Conservation (phyloP, 2,329 filamentous ascomycete genomes). For the Botrytis pseudocinerea region DNA sequence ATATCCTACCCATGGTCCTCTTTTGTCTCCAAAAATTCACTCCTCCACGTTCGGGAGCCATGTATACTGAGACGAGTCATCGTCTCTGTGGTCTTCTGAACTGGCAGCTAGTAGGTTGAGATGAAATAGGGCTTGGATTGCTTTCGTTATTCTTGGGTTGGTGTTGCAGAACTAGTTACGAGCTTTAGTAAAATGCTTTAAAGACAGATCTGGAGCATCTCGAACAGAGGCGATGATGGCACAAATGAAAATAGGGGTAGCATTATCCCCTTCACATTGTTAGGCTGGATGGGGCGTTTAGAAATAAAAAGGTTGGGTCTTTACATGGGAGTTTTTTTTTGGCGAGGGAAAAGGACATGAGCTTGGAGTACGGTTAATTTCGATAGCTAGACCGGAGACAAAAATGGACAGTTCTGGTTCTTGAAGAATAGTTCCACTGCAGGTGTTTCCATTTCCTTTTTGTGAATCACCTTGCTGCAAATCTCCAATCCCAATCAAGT, state of each 20-base stretch:
- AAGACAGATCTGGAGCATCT: not conserved
- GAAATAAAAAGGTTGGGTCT: not conserved
- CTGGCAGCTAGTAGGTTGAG: constrained; percentile 13
- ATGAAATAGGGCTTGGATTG: not conserved
- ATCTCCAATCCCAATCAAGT: not conserved
- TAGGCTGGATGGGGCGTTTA: not conserved
- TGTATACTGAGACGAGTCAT: constrained; percentile 13
- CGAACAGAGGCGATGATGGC: not conserved
- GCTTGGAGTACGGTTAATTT: too few species aligned
- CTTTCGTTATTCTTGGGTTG: not conserved
- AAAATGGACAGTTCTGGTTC: not conserved
- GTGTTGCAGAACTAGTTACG: not conserved
- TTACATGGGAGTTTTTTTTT: not conserved
- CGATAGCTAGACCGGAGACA: too few species aligned
- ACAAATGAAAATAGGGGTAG: not conserved
- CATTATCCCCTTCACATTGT: not conserved
- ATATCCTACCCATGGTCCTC: not conserved
- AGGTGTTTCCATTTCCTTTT: not conserved
- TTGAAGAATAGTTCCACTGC: not conserved
- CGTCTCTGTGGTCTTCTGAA: constrained; percentile 15
- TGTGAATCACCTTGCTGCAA: not conserved
- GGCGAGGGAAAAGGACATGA: not conserved
- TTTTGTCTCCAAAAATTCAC: constrained; percentile 9
- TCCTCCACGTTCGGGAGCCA: constrained; percentile 8
- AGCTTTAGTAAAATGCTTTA: not conserved